Base-by-base conservation (phyloP, 2,329 filamentous ascomycete species). In the Botrytis byssoidea region DNA sequence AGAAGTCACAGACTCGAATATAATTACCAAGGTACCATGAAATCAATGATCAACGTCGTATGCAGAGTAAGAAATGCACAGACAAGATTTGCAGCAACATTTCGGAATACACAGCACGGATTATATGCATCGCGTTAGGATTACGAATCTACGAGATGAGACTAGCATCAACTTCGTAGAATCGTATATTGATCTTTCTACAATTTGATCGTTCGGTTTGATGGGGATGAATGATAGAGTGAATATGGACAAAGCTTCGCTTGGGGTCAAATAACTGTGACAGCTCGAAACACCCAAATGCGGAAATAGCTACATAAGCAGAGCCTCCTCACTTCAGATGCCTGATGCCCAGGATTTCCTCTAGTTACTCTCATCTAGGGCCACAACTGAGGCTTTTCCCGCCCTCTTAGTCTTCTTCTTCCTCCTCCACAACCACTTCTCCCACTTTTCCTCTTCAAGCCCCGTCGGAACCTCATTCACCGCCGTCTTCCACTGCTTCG, bases 201-300 rank as follows among this genome's bases (percentile, higher is more conserved):
- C 2, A 10, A 9, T 46, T 46, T 10, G 44, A 22, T 46, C 3
- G 12, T n/a, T 14, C 14, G 25, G 10, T 14, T 51, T 25, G 1
- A 25, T n/a, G 22, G 22, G 0, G 10, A 51, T 0, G 1, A 51
- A 14, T 3, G 5, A 51, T 5, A 14, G 18, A 14, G 48, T 14
- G 25, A n/a, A 14, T 3, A n/a, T 1, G 25, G 3, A 51, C 4
- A 6, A n/a, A 6, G 10, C 4, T 51, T 51, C 25, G 14, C 4
- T n/a, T 51, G 48, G 48, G 25, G 5, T 1, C 25, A 51, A n/a
- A n/a, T n/a, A 0, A 25, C 2, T 0, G 48, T 6, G 25, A 6
- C 25, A n/a, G 4, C 25, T 51, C 48, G 4, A 51, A n/a, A 14
- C 48, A 10, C 0, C 14, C 1, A n/a, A 6, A 14, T 51, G 25